Conservation (phyloP, 768 basidiomycete genomes). For the Rhodosporidiobolus odoratus region DNA sequence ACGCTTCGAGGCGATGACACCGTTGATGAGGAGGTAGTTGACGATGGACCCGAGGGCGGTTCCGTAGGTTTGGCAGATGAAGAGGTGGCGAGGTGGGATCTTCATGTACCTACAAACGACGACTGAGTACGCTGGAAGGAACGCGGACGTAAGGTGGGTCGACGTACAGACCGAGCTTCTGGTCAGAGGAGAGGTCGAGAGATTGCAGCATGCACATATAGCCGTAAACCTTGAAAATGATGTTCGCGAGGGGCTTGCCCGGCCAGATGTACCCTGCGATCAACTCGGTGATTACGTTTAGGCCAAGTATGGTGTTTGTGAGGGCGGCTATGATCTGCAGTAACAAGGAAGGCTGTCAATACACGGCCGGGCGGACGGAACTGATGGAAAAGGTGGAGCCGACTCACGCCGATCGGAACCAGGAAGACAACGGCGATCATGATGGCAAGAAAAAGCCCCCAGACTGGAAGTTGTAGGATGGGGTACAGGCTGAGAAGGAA, state of each 20-base stretch:
- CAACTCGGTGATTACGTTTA: constrained; percentile 45
- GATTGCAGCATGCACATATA: constrained; percentile 42
- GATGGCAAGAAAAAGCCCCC: constrained; percentile 42
- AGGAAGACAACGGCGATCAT: constrained; percentile 40
- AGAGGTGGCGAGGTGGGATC: constrained; percentile 41
- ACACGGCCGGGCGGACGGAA: not conserved
- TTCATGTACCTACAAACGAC: constrained; percentile 36
- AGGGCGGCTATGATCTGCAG: constrained; percentile 32
- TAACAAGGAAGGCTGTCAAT: not conserved
- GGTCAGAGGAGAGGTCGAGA: constrained; percentile 41
- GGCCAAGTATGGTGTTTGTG: constrained; percentile 37
- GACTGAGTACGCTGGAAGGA: not conserved
- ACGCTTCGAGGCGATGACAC: constrained; percentile 42
- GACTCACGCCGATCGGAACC: constrained; percentile 27
- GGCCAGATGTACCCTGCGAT: constrained; percentile 43
- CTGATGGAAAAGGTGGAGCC: not conserved
- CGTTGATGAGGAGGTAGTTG: constrained; percentile 42
- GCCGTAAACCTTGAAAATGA: constrained; percentile 43
- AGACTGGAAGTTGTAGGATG: constrained; percentile 41
- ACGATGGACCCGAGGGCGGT: constrained; percentile 42
- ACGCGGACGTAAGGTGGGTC: too few relatives aligned
- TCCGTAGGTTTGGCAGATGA: constrained; percentile 40
- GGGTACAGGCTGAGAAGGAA: constrained; percentile 37
- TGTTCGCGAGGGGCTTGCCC: constrained; percentile 41
- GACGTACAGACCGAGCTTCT: constrained; percentile 43